Conservation (phyloP, 208 protist genomes). For the Trypanosomatidae sp. region DNA sequence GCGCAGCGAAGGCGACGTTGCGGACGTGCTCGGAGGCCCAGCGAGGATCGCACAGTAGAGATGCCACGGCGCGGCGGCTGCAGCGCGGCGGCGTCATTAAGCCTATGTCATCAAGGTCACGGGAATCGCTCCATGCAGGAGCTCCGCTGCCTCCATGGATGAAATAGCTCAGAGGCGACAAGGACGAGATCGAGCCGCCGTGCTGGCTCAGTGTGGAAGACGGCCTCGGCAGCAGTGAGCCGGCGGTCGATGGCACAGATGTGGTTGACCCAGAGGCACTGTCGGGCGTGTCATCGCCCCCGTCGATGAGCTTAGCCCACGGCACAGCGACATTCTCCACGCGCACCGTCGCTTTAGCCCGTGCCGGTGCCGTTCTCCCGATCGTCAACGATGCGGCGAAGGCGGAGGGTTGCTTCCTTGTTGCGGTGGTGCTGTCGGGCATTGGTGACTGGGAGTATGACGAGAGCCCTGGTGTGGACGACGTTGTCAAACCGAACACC, state of each 20-base stretch:
- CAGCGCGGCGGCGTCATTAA: slow-evolving; percentile 5
- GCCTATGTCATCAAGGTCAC: slow-evolving; percentile 4
- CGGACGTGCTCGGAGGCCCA: slow-evolving; percentile 20
- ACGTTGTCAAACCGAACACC: not conserved
- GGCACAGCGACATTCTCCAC: slow-evolving; percentile 7
- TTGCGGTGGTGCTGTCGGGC: not conserved
- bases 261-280: not conserved
- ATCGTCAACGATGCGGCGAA: slow-evolving; percentile 4
- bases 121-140: not conserved
- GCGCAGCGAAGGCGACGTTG: slow-evolving; percentile 5
- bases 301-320: not conserved
- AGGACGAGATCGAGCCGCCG: too few relatives aligned
- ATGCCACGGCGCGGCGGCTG: slow-evolving; percentile 3
- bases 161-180: not conserved
- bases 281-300: too few relatives aligned
- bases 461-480: not conserved
- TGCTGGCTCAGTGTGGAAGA: not conserved
- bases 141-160: not conserved
- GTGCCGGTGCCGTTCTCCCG: slow-evolving; percentile 2
- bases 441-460: slow-evolving; percentile 1
- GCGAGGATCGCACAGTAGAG: slow-evolving; percentile 19
- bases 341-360: not conserved
- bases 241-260: not conserved
- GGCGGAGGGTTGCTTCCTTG: not conserved
- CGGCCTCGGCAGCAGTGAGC: not conserved